Conservation (phyloP, 768 basidiomycete species). For the Auricularia auricula-judae region DNA sequence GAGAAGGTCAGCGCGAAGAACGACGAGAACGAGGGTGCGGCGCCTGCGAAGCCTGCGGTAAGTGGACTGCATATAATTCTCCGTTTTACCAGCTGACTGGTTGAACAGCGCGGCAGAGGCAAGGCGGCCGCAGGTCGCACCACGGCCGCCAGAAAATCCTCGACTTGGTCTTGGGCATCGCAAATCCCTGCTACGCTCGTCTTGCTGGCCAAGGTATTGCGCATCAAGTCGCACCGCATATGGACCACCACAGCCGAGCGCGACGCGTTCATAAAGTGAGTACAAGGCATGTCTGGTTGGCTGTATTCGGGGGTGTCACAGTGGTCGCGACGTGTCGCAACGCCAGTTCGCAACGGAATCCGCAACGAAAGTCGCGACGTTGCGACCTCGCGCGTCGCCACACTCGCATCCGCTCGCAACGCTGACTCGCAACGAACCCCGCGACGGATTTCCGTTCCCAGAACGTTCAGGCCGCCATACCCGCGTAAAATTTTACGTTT, state of each 20-base stretch:
- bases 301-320: too few species aligned
- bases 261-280: constrained; percentile 78
- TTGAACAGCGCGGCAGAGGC: background rate
- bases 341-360: too few species aligned
- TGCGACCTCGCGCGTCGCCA: too few species aligned
- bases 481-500: too few species aligned
- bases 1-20: constrained; percentile 60
- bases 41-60: constrained; percentile 18
- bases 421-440: too few species aligned
- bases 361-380: too few species aligned
- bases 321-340: too few species aligned
- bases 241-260: constrained; percentile 84
- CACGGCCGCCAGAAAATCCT: background rate
- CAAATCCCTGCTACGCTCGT: constrained; percentile 62
- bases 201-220: constrained; percentile 62
- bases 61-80: background rate
- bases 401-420: too few species aligned
- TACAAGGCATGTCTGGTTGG: too few species aligned
- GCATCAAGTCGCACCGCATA: constrained; percentile 60
- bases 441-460: too few species aligned
- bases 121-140: background rate
- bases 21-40: constrained; percentile 30
- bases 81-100: too few species aligned
- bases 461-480: too few species aligned
- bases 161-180: constrained; percentile 62